Base-by-base conservation (phyloP, 805 yeast genomes). In the Teunomyces pallodes region DNA sequence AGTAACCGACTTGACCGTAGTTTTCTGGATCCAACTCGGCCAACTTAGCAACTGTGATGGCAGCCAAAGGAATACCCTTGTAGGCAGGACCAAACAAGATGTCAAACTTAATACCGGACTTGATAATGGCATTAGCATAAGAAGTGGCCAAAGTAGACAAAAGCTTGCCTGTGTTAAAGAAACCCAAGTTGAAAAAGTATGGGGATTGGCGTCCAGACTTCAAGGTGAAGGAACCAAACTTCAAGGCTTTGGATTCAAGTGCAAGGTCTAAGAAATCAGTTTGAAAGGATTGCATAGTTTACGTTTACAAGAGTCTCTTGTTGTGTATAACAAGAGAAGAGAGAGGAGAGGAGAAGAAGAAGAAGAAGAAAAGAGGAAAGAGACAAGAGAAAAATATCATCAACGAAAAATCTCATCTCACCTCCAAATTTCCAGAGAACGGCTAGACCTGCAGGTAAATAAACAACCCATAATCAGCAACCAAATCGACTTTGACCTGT, bases 61-160 rank as follows among this genome's bases (percentile, higher is more conserved):
- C 96, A 46, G 96, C 96, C 48, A 92, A 77, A 17, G 99, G 96
- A 58, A 92, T 92, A 14, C 99, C 99, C 72, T 94, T 94, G 72
- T 92, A 92, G 27, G 99, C 99, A 9, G 99, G 99, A 6, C 99
- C 99, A 62, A 92, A 92, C 47, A 92, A 73, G 38, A 94, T 83
- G 61, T 92, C 98, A 59, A 92, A 91, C 64, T 90, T 85, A 44
- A 92, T 62, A 5, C 86, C 92, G 0, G 92, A 80, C 42, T 80
- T 83, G 56, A 91, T 83, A 55, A 92, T 92, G 27, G 96, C 87
- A 49, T 81, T 78, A 28, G 99, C 98, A 63, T 91, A 94, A 5
- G 96, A 86, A 5, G 85, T 80, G 16, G 96, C 97, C 57, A 92
- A 75, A 36, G 83, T 81, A n/a, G 89, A 81, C 51, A 92, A 75